Evolutionary conservation across 2,329 filamentous ascomycete genomes (phyloP), one percentile per base, ranked within the genome.

Genomic region (Ceratocystis papillata): DNA sequence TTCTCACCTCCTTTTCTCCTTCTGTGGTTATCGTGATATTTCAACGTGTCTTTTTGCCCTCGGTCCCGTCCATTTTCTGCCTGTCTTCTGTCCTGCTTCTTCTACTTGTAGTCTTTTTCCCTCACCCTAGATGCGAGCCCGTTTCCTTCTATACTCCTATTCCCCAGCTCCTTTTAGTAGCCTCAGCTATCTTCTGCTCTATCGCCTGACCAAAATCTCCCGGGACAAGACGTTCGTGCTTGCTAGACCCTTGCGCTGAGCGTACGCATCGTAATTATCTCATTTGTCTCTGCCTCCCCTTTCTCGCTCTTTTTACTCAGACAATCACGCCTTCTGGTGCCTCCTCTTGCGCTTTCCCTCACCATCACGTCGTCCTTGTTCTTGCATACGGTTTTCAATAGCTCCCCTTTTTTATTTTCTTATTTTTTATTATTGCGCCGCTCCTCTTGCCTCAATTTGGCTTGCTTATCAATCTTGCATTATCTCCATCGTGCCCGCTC

Each of bases 161-260:
- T n/a, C 33, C 15, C 25, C 53, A 17, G 53, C 25, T 33, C 53
- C 53, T 59, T 37, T 59, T 59, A 59, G 33, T 37, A 17, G 28
- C 28, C 53, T 37, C 53, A 33, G n/a, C 25, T 22, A 25, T 63
- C 33, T 37, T 37, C 33, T 37, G 8, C 33, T 30, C 10, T 25
- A 45, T 63, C 61, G 41, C 20, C 61, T 63, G 61, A 50, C 61
- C 60, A 62, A 20, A n/a, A 41, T 12, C 10, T 12, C 10, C 3
- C 10, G 10, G 37, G 10, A 41, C 37, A 12, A 12, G 37, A 12
- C 37, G 37, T 41, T 41, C 10, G 37, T 41, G 37, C 10, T 12
- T 41, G 10, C 10, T 41, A 41, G 3, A 12, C 37, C 37, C 37
- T 12, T 41, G 37, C 37, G 37, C 37, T 4, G 37, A 12, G 37